phyloP scores from a whole-genome alignment of 495 filamentous ascomycete species.

The Penicillium cataractarum region DNA sequence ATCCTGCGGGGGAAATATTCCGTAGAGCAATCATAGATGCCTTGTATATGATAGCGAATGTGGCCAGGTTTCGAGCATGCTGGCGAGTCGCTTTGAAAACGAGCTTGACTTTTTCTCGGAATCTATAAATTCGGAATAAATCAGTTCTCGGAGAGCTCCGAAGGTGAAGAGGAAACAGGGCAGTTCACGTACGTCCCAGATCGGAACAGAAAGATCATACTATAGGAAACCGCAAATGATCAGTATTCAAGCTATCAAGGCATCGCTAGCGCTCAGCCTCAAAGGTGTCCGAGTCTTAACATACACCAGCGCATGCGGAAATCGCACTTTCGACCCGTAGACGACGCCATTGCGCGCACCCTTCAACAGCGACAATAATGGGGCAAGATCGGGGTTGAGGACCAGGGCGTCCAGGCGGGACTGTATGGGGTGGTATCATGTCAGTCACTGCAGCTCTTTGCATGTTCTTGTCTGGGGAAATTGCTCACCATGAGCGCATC shows the following conservation, averaged over 20 bases:
- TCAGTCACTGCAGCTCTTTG: conserved; percentile 13
- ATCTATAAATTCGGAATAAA: conserved; percentile 40
- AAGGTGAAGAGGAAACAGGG: conserved; percentile 5
- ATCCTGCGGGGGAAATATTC: conserved; percentile 60
- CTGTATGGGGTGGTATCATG: conserved; percentile 12
- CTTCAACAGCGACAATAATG: conserved; percentile 82
- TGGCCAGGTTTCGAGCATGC: conserved; percentile 89
- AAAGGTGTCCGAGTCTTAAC: conserved; percentile 22
- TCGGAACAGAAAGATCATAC: conserved; percentile 94
- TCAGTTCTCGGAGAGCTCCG: conserved; percentile 18
- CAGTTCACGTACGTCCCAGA: conserved; percentile 69
- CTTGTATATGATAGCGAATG: conserved; percentile 92
- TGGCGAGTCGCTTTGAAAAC: conserved; percentile 84
- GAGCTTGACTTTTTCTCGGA: conserved; percentile 76
- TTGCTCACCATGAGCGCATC: conserved; percentile 44
- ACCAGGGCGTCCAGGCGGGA: conserved; percentile 66
- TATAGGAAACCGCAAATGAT: conserved; percentile 33
- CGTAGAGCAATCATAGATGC: conserved; percentile 70
- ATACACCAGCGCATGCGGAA: conserved; percentile 95
- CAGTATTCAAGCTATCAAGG: conserved; percentile 3
- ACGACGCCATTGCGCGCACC: conserved; percentile 93
- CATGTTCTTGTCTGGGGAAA: conserved; percentile 12
- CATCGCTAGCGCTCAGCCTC: background rate
- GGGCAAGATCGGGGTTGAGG: conserved; percentile 81
- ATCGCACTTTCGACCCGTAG: conserved; percentile 97